phyloP scores from a whole-genome alignment of 2,329 filamentous ascomycete genomes.

The Aspergillus eucalypticola region DNA sequence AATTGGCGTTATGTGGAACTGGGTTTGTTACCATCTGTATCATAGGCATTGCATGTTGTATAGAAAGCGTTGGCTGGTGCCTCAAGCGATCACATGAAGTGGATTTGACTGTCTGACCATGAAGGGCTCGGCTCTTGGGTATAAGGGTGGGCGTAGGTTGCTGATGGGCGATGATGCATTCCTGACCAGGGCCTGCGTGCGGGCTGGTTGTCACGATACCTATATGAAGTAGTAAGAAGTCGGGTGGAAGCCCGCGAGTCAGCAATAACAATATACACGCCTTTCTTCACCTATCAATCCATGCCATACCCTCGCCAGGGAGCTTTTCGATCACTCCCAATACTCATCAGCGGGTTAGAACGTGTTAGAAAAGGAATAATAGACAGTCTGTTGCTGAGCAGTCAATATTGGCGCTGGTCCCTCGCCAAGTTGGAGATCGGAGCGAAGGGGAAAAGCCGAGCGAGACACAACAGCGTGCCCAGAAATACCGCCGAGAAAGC shows the following conservation, averaged over 20 bases:
- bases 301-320: not conserved
- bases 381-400: too few relatives aligned
- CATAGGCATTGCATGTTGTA: slow-evolving; percentile 28
- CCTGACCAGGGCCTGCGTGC: not conserved
- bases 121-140: not conserved
- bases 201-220: not conserved
- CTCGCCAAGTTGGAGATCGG: not conserved
- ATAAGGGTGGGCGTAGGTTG: not conserved
- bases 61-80: slow-evolving; percentile 25
- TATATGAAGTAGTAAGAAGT: not conserved
- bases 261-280: not conserved
- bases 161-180: not conserved
- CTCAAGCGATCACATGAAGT: slow-evolving; percentile 14
- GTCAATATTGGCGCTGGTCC: not conserved
- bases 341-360: not conserved
- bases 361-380: not conserved
- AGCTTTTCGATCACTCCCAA: not conserved
- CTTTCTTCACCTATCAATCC: not conserved
- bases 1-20: slow-evolving; percentile 27
- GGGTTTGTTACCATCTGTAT: slow-evolving; percentile 28
- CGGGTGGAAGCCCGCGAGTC: not conserved
- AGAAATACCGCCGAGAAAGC: slow-evolving; percentile 4
- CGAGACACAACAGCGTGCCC: not conserved
- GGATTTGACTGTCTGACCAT: not conserved
- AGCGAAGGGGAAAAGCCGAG: not conserved